phyloP scores from a whole-genome alignment of 805 yeast species.

The Wickerhamomyces tratensis region DNA sequence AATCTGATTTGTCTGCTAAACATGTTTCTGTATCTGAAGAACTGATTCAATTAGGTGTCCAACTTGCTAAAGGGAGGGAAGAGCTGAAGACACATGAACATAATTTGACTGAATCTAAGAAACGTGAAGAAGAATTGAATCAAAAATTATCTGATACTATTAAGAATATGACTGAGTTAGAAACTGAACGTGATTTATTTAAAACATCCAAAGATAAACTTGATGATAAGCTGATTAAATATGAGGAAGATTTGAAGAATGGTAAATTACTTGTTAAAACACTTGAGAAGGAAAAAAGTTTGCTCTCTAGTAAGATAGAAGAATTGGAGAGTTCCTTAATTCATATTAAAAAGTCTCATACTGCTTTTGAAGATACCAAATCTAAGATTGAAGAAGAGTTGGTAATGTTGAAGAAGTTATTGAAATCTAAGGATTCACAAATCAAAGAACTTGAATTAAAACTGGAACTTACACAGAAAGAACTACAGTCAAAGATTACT shows the following conservation, averaged over 20 bases:
- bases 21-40: conserved; percentile 15
- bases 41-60: conserved; percentile 1
- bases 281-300: conserved; percentile 14
- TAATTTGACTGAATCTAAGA: conserved; percentile 32
- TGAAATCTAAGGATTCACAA: conserved; percentile 24
- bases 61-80: conserved; percentile 21
- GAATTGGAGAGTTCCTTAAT: conserved; percentile 11
- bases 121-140: conserved; percentile 26
- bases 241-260: conserved; percentile 17
- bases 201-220: conserved; percentile 19
- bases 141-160: conserved; percentile 15
- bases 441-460: conserved; percentile 22
- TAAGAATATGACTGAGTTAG: conserved; percentile 14
- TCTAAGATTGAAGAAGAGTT: conserved; percentile 20
- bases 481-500: conserved; percentile 25
- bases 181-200: conserved; percentile 16
- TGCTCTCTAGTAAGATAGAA: conserved; percentile 8
- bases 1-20: conserved; percentile 18
- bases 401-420: conserved; percentile 15
- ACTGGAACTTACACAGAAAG: conserved; percentile 20
- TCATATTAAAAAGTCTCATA: conserved; percentile 8
- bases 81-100: conserved; percentile 33
- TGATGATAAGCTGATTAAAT: conserved; percentile 13
- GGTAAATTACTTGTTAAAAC: conserved; percentile 12
- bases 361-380: conserved; percentile 5